A percentile compares a stretch with the other conserved stretches of the same genome.
These are phyloP conservation scores for Backusella morwellensis DNA, from an alignment of 192 early-diverging fungal species.

Conservation along the genomic window DNA sequence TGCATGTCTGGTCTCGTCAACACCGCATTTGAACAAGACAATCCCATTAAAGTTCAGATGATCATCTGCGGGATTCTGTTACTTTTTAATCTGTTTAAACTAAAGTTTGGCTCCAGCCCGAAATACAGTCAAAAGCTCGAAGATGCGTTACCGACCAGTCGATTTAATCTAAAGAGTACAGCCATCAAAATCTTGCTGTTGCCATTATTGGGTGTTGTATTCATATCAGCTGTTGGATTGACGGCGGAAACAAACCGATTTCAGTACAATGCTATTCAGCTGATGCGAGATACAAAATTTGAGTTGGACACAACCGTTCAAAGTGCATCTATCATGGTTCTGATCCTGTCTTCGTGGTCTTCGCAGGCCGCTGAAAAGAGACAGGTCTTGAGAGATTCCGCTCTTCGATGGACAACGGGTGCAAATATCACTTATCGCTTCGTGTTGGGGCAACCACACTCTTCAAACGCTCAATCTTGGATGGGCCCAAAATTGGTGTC, in stretches of 20 bases:
- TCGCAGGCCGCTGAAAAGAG: slow-evolving; percentile 39
- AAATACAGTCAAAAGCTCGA: slow-evolving; percentile 34
- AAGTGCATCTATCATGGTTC: slow-evolving; percentile 35
- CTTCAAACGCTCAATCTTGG: slow-evolving; percentile 28
- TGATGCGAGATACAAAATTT: slow-evolving; percentile 29
- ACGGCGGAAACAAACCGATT: slow-evolving; percentile 42
- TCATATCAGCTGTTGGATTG: slow-evolving; percentile 46
- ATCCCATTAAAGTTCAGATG: slow-evolving; percentile 56
- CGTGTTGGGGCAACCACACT: slow-evolving; percentile 51
- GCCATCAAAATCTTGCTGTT: slow-evolving; percentile 40
- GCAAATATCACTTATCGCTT: slow-evolving; percentile 49
- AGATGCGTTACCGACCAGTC: slow-evolving; percentile 26
- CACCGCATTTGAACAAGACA: slow-evolving; percentile 41
- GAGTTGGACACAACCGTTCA: slow-evolving; percentile 11
- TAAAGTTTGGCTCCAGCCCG: slow-evolving; percentile 31
- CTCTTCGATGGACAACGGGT: slow-evolving; percentile 34
- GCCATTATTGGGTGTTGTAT: slow-evolving; percentile 48
- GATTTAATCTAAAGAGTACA: slow-evolving; percentile 35
- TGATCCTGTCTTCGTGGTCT: slow-evolving; percentile 56
- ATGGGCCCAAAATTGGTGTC: slow-evolving; percentile 42
- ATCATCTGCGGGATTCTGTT: slow-evolving; percentile 45
- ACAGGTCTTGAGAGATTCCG: slow-evolving; percentile 43
- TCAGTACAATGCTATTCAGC: slow-evolving; percentile 33
- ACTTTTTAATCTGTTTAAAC: slow-evolving; percentile 35
- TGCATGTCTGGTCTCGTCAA: slow-evolving; percentile 47